Evolutionary conservation across 805 yeast genomes (phyloP).

Genomic region (Saccharomyces eubayanus): DNA sequence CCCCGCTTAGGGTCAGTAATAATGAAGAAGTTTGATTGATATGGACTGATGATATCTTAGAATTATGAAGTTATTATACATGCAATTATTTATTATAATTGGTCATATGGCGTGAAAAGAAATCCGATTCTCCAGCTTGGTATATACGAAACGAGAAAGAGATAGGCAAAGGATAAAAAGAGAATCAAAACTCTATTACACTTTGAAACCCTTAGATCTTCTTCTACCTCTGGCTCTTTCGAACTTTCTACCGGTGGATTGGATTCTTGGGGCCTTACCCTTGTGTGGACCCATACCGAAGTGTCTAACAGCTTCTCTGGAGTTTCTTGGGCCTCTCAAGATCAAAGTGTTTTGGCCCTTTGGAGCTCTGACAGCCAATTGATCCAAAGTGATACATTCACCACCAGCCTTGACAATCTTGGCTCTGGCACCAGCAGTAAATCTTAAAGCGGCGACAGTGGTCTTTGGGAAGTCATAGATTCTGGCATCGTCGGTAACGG

Average conservation of each 20-base stretch:
- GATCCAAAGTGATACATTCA: slow-evolving; percentile 98
- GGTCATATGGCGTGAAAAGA: not conserved
- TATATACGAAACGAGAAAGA: not conserved
- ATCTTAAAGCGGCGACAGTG: slow-evolving; percentile 97
- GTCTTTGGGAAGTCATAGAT: slow-evolving; percentile 89
- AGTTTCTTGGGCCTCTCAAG: slow-evolving; percentile 96
- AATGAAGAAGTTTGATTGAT: not conserved
- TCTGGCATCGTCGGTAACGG: slow-evolving; percentile 98
- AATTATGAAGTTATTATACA: not conserved
- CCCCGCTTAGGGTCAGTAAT: not conserved
- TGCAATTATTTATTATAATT: not conserved
- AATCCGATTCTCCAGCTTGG: not conserved
- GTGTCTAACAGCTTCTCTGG: slow-evolving; percentile 99
- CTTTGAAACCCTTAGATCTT: slow-evolving; percentile 99
- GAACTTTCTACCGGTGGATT: slow-evolving; percentile 98
- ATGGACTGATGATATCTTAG: not conserved
- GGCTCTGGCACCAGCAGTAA: slow-evolving; percentile 98
- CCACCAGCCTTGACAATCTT: slow-evolving; percentile 98
- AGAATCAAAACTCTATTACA: slow-evolving; percentile 43
- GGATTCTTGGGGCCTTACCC: slow-evolving; percentile 97
- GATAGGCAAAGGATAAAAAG: not conserved
- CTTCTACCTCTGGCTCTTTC: slow-evolving; percentile 99
- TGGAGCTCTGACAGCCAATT: slow-evolving; percentile 98
- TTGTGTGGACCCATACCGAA: slow-evolving; percentile 99
- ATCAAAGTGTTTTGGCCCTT: slow-evolving; percentile 97